These are phyloP conservation scores for Chaetothyriales sp. DNA, from an alignment of 2,329 filamentous ascomycete species.

Conservation along the genomic window DNA sequence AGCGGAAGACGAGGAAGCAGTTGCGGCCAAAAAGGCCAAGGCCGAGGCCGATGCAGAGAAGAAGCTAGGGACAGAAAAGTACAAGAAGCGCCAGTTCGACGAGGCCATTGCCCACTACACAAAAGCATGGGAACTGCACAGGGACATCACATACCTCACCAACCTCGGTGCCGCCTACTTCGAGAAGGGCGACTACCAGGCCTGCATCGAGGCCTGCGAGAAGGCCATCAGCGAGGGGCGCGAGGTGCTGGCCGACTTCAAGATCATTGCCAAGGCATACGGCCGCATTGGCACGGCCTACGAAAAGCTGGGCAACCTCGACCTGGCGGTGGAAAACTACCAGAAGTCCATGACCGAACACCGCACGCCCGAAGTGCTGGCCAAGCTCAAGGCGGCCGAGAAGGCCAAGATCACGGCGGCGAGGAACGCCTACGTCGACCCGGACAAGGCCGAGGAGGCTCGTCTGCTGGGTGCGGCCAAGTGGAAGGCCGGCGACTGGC, in stretches of 20 bases:
- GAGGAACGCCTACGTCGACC: slow-evolving; percentile 71
- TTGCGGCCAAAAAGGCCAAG: slow-evolving; percentile 79
- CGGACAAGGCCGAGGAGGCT: slow-evolving; percentile 84
- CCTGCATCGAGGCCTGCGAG: slow-evolving; percentile 72
- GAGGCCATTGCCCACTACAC: slow-evolving; percentile 85
- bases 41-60: slow-evolving; percentile 90
- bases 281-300: slow-evolving; percentile 88
- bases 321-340: slow-evolving; percentile 74
- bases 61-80: slow-evolving; percentile 80
- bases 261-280: slow-evolving; percentile 83
- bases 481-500: slow-evolving; percentile 95
- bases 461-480: slow-evolving; percentile 89
- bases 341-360: slow-evolving; percentile 91
- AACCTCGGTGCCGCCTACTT: slow-evolving; percentile 90
- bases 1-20: slow-evolving; percentile 66
- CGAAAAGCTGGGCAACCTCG: slow-evolving; percentile 73
- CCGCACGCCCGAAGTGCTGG: slow-evolving; percentile 83
- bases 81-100: slow-evolving; percentile 98
- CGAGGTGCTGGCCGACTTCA: slow-evolving; percentile 85
- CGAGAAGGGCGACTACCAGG: slow-evolving; percentile 89
- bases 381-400: slow-evolving; percentile 82
- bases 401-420: slow-evolving; percentile 68
- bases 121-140: slow-evolving; percentile 87
- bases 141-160: slow-evolving; percentile 96
- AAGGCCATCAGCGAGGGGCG: slow-evolving; percentile 84